Conservation (phyloP, 2,329 filamentous ascomycete species). For the Penicillium psychrosexuale region DNA sequence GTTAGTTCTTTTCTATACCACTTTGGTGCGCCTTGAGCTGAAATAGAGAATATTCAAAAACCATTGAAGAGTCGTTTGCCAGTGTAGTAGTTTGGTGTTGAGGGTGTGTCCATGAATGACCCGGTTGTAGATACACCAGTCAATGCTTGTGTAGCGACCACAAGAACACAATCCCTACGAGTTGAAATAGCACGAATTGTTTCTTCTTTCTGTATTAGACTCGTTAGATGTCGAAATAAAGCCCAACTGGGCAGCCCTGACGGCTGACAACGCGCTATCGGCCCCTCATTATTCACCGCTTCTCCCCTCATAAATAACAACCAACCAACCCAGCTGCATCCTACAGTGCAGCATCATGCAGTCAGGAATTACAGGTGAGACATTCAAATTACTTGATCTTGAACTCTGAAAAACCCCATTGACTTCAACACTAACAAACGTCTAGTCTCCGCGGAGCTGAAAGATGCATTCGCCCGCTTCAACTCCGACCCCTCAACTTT, state of each 20-base stretch:
- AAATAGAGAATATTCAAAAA: constrained; percentile 3
- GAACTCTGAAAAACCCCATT: neutral
- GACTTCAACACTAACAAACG: constrained; percentile 2
- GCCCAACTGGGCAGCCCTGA: neutral
- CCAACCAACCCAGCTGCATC: constrained; percentile 1
- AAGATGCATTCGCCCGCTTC: constrained; percentile 47
- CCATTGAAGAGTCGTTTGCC: neutral
- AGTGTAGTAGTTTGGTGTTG: neutral
- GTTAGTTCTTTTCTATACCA: constrained; percentile 20
- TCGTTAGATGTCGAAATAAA: neutral
- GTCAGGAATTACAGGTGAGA: constrained; percentile 48
- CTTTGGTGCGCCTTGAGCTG: constrained; percentile 7
- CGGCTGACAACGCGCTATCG: constrained; percentile 16
- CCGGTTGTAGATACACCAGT: neutral
- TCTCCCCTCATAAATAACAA: constrained; percentile 23
- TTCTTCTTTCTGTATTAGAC: neutral
- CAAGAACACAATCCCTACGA: neutral
- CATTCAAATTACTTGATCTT: neutral
- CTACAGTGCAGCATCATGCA: constrained; percentile 38
- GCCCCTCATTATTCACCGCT: constrained; percentile 30
- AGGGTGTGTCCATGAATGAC: neutral
- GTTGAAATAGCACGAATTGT: no score
- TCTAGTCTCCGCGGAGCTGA: constrained; percentile 47
- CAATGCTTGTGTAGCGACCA: neutral
- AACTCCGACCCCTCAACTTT: constrained; percentile 41